These are phyloP conservation scores for Alternaria arborescens DNA, from an alignment of 2,329 filamentous ascomycete species.

Conservation along the genomic window DNA sequence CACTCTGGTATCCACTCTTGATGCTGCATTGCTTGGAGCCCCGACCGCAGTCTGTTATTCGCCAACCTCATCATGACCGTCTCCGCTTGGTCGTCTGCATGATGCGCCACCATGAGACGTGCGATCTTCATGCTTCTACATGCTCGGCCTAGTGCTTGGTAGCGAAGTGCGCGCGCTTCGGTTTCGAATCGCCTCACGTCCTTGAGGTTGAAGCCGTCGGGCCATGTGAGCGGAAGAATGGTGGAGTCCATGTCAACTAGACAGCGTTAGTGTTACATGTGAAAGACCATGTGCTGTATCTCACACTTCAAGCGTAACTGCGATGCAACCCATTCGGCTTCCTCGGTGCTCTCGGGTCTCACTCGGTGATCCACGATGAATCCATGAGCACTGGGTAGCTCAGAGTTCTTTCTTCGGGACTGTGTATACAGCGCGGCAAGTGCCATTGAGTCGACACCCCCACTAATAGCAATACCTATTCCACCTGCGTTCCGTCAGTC, in stretches of 20 bases:
- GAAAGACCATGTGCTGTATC: constrained; percentile 6
- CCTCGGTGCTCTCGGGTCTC: constrained; percentile 63
- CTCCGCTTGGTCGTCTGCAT: constrained; percentile 90
- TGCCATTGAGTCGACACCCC: constrained; percentile 98
- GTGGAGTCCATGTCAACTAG: constrained; percentile 43
- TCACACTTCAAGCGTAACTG: constrained; percentile 57
- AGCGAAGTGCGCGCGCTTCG: constrained; percentile 76
- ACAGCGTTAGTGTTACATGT: constrained; percentile 17
- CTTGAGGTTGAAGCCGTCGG: constrained; percentile 47
- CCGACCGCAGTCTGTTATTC: constrained; percentile 71
- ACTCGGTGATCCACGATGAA: constrained; percentile 70
- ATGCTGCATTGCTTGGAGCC: constrained; percentile 73
- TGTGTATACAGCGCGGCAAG: constrained; percentile 75
- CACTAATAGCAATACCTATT: constrained; percentile 78
- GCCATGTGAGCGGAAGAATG: constrained; percentile 52
- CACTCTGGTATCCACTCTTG: constrained; percentile 83
- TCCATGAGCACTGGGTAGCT: constrained; percentile 54
- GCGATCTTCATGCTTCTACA: constrained; percentile 63
- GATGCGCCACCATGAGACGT: constrained; percentile 81
- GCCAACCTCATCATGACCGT: constrained; percentile 83
- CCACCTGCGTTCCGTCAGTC: constrained; percentile 10
- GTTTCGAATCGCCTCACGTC: constrained; percentile 76
- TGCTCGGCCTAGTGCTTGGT: constrained; percentile 71
- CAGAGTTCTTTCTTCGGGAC: constrained; percentile 15
- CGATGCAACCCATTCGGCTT: constrained; percentile 61